A percentile compares a stretch with the other conserved stretches of the same genome.
These are phyloP conservation scores for Cyanidiococcus yangmingshanensis DNA, from an alignment of 23 red algal genomes.

Conservation along the genomic window DNA sequence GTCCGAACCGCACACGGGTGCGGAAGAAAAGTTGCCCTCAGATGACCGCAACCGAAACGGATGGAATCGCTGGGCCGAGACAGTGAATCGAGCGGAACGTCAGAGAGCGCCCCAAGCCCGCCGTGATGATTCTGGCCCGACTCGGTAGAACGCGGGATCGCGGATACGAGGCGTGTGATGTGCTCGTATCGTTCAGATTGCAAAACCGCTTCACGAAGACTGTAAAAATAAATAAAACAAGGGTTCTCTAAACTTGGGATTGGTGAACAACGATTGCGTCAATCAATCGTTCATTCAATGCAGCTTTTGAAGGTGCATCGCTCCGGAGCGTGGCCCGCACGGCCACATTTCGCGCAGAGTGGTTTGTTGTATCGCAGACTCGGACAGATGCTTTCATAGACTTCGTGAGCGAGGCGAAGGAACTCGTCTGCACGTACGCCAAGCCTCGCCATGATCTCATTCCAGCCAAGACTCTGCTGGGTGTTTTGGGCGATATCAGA, in stretches of 20 bases:
- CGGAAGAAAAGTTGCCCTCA: not conserved
- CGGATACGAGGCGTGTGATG: too few relatives aligned
- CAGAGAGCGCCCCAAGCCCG: not conserved
- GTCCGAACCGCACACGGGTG: not conserved
- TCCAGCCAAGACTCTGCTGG: not conserved
- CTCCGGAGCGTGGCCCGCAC: slow-evolving; percentile 5
- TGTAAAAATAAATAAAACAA: not conserved
- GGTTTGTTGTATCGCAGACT: slow-evolving; percentile 13
- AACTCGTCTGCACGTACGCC: not conserved
- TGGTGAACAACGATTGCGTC: too few relatives aligned
- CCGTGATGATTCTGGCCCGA: not conserved
- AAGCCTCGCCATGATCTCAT: slow-evolving; percentile 4
- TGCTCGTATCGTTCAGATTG: too few relatives aligned
- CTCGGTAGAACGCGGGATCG: too few relatives aligned
- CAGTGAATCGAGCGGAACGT: not conserved
- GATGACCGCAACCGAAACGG: not conserved
- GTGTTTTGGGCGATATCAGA: not conserved
- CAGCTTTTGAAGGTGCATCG: slow-evolving; percentile 5
- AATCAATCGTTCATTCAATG: slow-evolving; percentile 3
- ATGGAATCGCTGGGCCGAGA: slow-evolving; percentile 13
- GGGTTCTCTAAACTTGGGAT: too few relatives aligned
- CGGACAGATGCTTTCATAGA: slow-evolving; percentile 3
- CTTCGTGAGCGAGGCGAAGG: not conserved
- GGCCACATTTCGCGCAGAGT: not conserved
- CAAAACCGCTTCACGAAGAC: too few relatives aligned